Conservation (phyloP, 1,139 yeast genomes). For the Sugiyamaella novakii region DNA sequence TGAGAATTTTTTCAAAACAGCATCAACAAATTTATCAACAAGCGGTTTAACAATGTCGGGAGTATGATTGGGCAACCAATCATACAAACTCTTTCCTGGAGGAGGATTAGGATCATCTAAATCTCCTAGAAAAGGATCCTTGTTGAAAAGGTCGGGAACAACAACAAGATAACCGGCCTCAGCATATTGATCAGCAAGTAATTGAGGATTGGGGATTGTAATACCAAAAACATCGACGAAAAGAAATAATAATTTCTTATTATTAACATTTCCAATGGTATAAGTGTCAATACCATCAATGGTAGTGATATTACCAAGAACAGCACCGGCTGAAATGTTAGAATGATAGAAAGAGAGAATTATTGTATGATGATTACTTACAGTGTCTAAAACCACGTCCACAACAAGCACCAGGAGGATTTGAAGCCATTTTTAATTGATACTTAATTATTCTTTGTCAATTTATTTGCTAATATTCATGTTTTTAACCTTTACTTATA, state of each 20-base stretch:
- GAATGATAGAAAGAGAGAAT: conserved; percentile 44
- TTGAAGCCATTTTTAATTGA: conserved; percentile 37
- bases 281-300: conserved; percentile 58
- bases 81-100: conserved; percentile 43
- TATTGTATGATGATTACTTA: no score
- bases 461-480: no score
- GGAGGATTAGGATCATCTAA: conserved; percentile 39
- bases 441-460: not conserved
- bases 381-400: conserved; percentile 35
- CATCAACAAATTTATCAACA: conserved; percentile 49
- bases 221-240: conserved; percentile 71
- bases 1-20: conserved; percentile 48
- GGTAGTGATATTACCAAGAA: conserved; percentile 49
- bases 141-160: conserved; percentile 68
- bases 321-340: conserved; percentile 48
- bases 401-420: conserved; percentile 39
- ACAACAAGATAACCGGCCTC: conserved; percentile 63
- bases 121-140: conserved; percentile 58
- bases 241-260: conserved; percentile 54
- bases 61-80: conserved; percentile 60
- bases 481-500: no score
- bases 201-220: conserved; percentile 54
- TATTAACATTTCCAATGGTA: conserved; percentile 51
- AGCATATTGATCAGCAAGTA: conserved; percentile 74
- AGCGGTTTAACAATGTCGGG: conserved; percentile 49